Evolutionary conservation across 306 rosid species (phyloP), one percentile per base, ranked within the genome.

Genomic region (Quercus glauca): DNA sequence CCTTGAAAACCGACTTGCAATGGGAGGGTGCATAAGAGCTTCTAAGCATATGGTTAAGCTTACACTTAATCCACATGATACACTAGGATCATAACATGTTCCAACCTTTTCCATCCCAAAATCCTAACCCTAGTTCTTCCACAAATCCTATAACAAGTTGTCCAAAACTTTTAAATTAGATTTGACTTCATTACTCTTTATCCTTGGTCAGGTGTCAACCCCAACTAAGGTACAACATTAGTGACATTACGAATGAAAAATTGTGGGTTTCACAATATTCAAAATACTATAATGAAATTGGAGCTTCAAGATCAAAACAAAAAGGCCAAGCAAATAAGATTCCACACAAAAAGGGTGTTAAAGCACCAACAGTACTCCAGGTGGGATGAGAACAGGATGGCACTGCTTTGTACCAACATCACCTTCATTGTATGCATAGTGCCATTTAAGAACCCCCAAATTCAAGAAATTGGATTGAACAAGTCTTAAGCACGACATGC

Each of bases 381-480:
- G 25, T 6, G n/a, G 25, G 28, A 26, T 61, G 68, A 31, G 18
- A 4, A 31, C 21, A 65, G 19, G 13, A 65, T 29, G 25, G n/a
- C 72, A 20, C 23, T 35, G 8, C 51, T 33, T 68, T 63, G 59
- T 65, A 58, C 35, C 74, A 76, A 73, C 37, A 73, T 19, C 72
- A 71, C 26, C 68, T 43, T 53, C 73, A 28, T 17, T 6, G 25
- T 31, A 75, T 72, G 33, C 73, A 31, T 28, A 70, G 31, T 55
- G 26, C 43, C 45, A 21, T 70, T 55, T 73, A 79, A 21, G 56
- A 64, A 33, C 11, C 64, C 52, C 33, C 18, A 25, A 68, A 31
- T 76, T 35, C 65, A 33, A 64, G 74, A 58, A 21, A 43, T 21
- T 37, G 26, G 21, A 55, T 23, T 68, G 71, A 73, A 35, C 18